Evolutionary conservation across 345 rosid genomes (phyloP), one percentile per base, ranked within the genome.

Genomic region (Citrus reticulata): DNA sequence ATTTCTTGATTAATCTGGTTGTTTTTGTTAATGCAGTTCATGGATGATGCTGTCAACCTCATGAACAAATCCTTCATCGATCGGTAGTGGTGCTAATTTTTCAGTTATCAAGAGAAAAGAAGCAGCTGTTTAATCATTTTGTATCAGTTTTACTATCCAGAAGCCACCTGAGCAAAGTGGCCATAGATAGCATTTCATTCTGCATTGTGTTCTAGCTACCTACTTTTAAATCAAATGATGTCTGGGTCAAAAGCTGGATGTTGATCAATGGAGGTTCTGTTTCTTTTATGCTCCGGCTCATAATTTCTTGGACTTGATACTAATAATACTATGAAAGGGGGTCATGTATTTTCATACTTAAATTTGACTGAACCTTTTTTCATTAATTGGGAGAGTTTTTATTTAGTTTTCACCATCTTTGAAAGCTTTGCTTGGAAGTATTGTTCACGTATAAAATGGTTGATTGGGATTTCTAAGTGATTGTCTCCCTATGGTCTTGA

Each of bases 51-150:
- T 20, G 92, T 92, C 30, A 82, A 85, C 84, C 89, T 93, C 84
- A 95, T 93, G 97, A 86, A 95, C 84, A 92, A 93, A 86, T 92
- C 98, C 4, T 95, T 95, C 83, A 85, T 89, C 22, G 98, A 92
- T 82, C 95, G 95, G 74, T 85, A 85, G 88, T 63, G 30, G 82
- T 35, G 40, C 30, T 59, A 58, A 34, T 13, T 30, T 77, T 71
- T 72, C 22, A 35, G 75, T 59, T 71, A n/a, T 16, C 4, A 51
- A 74, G 78, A 72, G 72, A 65, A 55, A 34, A 68, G 66, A 42
- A 27, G 81, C 71, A 51, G 70, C 77, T 22, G 37, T 71, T 60
- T 77, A 40, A 79, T 32, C 49, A 68, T 30, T 37, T 20, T 54
- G 40, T 42, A 24, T 29, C 39, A 25, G 51, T 49, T 16, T 79